phyloP scores from a whole-genome alignment of 257 asterid species.

The Jacaranda mimosifolia region DNA sequence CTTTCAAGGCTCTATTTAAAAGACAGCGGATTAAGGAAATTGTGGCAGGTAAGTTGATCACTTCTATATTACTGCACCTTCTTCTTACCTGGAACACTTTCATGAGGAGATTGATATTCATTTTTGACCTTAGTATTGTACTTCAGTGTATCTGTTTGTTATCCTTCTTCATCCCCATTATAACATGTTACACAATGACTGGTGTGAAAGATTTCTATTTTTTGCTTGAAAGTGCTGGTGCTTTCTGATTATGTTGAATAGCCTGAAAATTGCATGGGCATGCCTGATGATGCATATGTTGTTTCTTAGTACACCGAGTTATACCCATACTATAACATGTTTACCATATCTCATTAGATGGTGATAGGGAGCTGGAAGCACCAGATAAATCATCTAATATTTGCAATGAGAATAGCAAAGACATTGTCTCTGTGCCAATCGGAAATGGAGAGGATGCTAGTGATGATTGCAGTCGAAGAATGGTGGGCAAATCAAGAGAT shows the following conservation, averaged over 20 bases:
- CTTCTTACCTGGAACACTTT: background rate
- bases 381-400: slow-evolving; percentile 36
- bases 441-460: slow-evolving; percentile 39
- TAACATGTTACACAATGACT: background rate
- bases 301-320: slow-evolving; percentile 9
- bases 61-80: background rate
- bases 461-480: slow-evolving; percentile 36
- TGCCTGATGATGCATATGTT: slow-evolving; percentile 2
- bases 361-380: slow-evolving; percentile 48
- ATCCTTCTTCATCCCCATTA: background rate
- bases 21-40: slow-evolving; percentile 39
- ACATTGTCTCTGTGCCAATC: slow-evolving; percentile 39
- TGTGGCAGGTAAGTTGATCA: slow-evolving; percentile 42
- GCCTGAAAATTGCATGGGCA: background rate
- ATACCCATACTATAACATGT: slow-evolving; percentile 11
- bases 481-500: slow-evolving; percentile 37
- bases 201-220: background rate
- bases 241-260: slow-evolving; percentile 24
- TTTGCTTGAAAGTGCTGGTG: slow-evolving; percentile 37
- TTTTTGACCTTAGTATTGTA: background rate
- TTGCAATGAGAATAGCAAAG: slow-evolving; percentile 39
- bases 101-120: background rate
- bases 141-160: background rate
- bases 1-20: slow-evolving; percentile 53
- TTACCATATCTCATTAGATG: slow-evolving; percentile 48